Base-by-base conservation (phyloP, 768 basidiomycete genomes). In the Russula earlei region DNA sequence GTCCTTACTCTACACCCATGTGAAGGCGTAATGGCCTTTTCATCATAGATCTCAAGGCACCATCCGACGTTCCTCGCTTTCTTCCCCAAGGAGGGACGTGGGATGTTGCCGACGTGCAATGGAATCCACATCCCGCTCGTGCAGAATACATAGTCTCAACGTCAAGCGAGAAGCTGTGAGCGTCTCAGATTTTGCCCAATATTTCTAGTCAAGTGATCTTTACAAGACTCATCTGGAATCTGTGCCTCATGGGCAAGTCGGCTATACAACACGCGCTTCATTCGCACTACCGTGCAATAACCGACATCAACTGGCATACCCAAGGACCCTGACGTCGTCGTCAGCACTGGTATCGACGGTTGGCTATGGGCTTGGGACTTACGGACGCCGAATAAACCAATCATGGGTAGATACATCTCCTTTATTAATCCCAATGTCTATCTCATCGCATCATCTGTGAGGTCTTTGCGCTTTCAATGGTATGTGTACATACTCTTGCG, bases 271-370 rank as follows among this genome's bases (percentile, higher is more conserved):
- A 88, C 57, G 84, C 91, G 31, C 75, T 97, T 5, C 84, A 85
- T 58, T 86, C 89, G 1, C 96, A 99, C 66, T 90, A 91, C 59
- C 84, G 95, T 43, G 92, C 93, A 5, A 93, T 99, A 52, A 97
- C 96, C 3, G 96, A 99, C 66, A 91, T 98, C 66, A 98, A 99
- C 66, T 99, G 95, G 95, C 90, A 92, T 64, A 85, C 86, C 0
- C 78, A 79, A n/a, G 4, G 85, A 93, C 63, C 86, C 87, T 5
- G 83, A 96, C 55, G 74, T 83, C 12, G 87, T 98, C 17, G 85
- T 87, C 2, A 95, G 93, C 45, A 91, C 87, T 0, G 87, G 90
- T 0, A 87, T 99, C 49, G 96, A 99, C 66, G 85, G 93, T 0
- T 96, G 94, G 83, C 69, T 97, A 19, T 89, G 91, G 84, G 83